These are phyloP conservation scores for Lachnellula cervina DNA, from an alignment of 2,329 filamentous ascomycete genomes.

Conservation along the genomic window DNA sequence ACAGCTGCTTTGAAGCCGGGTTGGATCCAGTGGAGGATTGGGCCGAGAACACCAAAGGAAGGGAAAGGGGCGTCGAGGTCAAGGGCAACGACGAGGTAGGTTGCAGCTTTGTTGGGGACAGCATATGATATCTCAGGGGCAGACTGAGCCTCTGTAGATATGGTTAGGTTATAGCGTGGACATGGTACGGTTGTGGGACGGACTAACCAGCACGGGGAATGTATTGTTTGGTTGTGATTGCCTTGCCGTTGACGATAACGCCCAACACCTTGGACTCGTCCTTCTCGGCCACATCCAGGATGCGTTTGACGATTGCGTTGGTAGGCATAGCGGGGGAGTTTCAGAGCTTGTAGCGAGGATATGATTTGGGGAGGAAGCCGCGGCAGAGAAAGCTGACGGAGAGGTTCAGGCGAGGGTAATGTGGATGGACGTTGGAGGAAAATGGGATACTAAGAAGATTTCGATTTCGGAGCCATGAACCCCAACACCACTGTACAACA, in stretches of 20 bases:
- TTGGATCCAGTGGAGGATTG: conserved; percentile 45
- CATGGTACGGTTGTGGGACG: neutral
- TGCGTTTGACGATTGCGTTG: neutral
- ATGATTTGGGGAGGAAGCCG: neutral
- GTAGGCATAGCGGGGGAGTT: neutral
- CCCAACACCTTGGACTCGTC: conserved; percentile 32
- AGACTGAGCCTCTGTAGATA: conserved; percentile 16
- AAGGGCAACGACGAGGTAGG: conserved; percentile 38
- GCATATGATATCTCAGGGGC: conserved; percentile 18
- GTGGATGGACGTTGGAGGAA: neutral
- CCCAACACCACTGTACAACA: neutral
- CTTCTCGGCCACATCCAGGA: conserved; percentile 9
- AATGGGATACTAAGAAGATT: neutral
- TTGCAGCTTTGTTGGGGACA: conserved; percentile 9
- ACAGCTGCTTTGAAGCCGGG: conserved; percentile 26
- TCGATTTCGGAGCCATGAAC: too few species aligned
- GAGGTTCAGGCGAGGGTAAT: neutral
- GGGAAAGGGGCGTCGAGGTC: conserved; percentile 46
- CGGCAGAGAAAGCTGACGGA: neutral
- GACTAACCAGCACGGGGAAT: conserved; percentile 30
- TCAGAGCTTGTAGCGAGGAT: neutral
- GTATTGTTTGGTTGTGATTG: conserved; percentile 28
- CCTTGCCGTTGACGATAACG: conserved; percentile 22
- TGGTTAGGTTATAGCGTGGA: neutral
- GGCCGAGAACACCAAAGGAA: conserved; percentile 37